A percentile compares a stretch with the other conserved stretches of the same genome.
phyloP scores from a whole-genome alignment of 2,329 filamentous ascomycete species.

The Aureobasidium mangrovei region DNA sequence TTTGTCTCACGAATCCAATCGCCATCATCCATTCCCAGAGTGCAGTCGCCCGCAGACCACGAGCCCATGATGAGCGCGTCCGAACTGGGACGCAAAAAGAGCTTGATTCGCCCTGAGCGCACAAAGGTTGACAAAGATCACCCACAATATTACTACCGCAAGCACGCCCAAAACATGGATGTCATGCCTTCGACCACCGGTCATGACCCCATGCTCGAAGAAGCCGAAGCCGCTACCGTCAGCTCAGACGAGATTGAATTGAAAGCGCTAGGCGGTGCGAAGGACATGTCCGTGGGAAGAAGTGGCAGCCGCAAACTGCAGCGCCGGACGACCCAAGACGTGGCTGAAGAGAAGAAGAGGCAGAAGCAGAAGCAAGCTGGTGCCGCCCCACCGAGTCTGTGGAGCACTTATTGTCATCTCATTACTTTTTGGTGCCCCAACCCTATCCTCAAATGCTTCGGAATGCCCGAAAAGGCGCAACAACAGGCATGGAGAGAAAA shows the following conservation, averaged over 20 bases:
- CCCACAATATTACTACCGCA: slow-evolving; percentile 90
- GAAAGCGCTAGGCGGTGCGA: slow-evolving; percentile 38
- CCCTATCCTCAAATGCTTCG: slow-evolving; percentile 74
- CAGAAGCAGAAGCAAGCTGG: slow-evolving; percentile 50
- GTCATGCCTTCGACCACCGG: slow-evolving; percentile 86
- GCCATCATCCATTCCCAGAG: neutral
- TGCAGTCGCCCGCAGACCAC: slow-evolving; percentile 33
- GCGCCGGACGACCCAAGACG: slow-evolving; percentile 47
- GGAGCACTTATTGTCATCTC: slow-evolving; percentile 91
- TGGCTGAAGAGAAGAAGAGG: slow-evolving; percentile 49
- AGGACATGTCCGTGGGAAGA: slow-evolving; percentile 16
- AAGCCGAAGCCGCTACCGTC: slow-evolving; percentile 44
- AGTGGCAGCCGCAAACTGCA: slow-evolving; percentile 32
- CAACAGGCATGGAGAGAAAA: slow-evolving; percentile 95
- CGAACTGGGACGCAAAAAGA: slow-evolving; percentile 65
- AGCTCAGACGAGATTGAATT: slow-evolving; percentile 56
- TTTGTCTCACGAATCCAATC: slow-evolving; percentile 2
- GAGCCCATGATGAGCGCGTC: slow-evolving; percentile 39
- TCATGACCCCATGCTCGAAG: slow-evolving; percentile 76
- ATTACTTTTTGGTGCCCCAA: slow-evolving; percentile 93
- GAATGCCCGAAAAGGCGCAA: slow-evolving; percentile 76
- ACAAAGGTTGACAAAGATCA: slow-evolving; percentile 77
- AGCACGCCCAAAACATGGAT: slow-evolving; percentile 89
- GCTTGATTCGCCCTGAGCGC: slow-evolving; percentile 80
- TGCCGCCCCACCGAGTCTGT: slow-evolving; percentile 72